These are phyloP conservation scores for Populus trichocarpa DNA, from an alignment of 441 rosid species.

Conservation along the genomic window DNA sequence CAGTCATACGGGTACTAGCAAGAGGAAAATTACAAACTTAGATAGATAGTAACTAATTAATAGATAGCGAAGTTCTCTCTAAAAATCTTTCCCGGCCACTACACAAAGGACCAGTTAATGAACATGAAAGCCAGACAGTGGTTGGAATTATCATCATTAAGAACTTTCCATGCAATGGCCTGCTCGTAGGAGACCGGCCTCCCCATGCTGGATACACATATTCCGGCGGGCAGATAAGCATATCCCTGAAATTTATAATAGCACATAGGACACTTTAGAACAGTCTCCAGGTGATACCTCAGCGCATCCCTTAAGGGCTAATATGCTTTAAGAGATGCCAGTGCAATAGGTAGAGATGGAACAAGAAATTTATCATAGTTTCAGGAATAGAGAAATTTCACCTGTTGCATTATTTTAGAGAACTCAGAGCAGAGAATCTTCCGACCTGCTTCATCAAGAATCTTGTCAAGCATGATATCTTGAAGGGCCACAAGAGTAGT, in stretches of 20 bases:
- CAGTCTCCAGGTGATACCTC: no score
- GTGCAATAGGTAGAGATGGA: no score
- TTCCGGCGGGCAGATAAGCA: constrained; percentile 67
- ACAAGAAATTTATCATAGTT: neutral
- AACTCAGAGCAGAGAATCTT: constrained; percentile 77
- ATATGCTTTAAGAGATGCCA: no score
- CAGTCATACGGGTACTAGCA: neutral
- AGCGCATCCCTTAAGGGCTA: no score
- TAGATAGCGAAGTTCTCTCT: constrained; percentile 22
- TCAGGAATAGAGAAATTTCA: constrained; percentile 16
- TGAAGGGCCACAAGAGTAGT: constrained; percentile 90
- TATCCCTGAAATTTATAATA: constrained; percentile 48
- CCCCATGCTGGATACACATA: constrained; percentile 84
- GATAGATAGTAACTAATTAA: neutral
- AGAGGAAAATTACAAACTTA: neutral
- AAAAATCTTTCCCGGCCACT: constrained; percentile 18
- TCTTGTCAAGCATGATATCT: constrained; percentile 91
- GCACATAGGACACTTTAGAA: neutral
- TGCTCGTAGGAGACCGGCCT: constrained; percentile 78
- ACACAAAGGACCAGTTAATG: constrained; percentile 83
- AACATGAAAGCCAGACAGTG: constrained; percentile 86
- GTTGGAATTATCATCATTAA: constrained; percentile 65
- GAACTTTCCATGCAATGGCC: constrained; percentile 82
- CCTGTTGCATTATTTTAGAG: constrained; percentile 96
- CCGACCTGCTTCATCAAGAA: constrained; percentile 71